These are phyloP conservation scores for Schrenkiella parvula DNA, from an alignment of 345 rosid species.

Conservation along the genomic window DNA sequence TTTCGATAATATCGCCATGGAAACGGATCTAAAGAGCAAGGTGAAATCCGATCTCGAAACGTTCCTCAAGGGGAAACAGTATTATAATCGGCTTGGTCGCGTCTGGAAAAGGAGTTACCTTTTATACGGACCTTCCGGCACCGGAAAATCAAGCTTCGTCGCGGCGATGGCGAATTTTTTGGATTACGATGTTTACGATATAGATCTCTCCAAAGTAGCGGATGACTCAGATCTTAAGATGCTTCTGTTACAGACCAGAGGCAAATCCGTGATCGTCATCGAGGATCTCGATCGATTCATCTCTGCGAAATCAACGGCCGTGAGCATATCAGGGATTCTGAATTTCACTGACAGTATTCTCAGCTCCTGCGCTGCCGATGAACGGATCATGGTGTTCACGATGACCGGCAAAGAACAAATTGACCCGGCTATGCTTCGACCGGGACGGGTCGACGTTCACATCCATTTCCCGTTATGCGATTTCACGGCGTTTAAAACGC, in stretches of 20 bases:
- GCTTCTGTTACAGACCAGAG: slow-evolving; percentile 49
- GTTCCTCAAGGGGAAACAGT: slow-evolving; percentile 62
- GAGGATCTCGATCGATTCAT: slow-evolving; percentile 69
- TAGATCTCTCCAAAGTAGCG: slow-evolving; percentile 54
- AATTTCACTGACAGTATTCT: slow-evolving; percentile 72
- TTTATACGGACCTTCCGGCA: slow-evolving; percentile 73
- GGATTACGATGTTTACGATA: slow-evolving; percentile 59
- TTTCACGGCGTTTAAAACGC: slow-evolving; percentile 67
- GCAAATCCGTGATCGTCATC: slow-evolving; percentile 52
- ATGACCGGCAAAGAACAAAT: slow-evolving; percentile 53
- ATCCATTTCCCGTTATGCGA: slow-evolving; percentile 82
- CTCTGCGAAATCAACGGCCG: slow-evolving; percentile 46
- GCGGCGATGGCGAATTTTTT: slow-evolving; percentile 77
- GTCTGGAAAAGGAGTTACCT: slow-evolving; percentile 78
- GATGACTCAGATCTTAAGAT: slow-evolving; percentile 63
- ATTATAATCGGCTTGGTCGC: slow-evolving; percentile 68
- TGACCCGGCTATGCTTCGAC: slow-evolving; percentile 64
- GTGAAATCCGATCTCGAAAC: slow-evolving; percentile 69
- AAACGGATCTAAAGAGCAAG: slow-evolving; percentile 57
- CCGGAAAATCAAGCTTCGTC: slow-evolving; percentile 75
- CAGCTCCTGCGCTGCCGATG: slow-evolving; percentile 57
- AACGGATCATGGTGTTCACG: slow-evolving; percentile 73
- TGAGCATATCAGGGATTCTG: slow-evolving; percentile 52
- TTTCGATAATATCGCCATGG: slow-evolving; percentile 77
- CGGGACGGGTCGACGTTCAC: slow-evolving; percentile 88